These are phyloP conservation scores for Metschnikowia lochheadii DNA, from an alignment of 805 yeast species.

Conservation along the genomic window DNA sequence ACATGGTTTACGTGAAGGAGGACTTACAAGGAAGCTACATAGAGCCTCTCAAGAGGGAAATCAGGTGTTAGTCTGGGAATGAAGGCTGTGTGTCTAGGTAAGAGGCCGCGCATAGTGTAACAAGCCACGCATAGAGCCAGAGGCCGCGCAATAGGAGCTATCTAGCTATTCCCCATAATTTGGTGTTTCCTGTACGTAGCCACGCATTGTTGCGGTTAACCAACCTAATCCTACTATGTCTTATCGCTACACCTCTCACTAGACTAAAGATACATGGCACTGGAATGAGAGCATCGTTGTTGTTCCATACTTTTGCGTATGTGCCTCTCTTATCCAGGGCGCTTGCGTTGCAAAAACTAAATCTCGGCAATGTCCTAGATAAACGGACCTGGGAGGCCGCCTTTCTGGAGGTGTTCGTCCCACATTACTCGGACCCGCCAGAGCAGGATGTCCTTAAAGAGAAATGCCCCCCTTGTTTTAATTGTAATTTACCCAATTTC, in stretches of 20 bases:
- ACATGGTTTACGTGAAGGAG: slow-evolving; percentile 75
- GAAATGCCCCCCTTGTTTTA: slow-evolving; percentile 85
- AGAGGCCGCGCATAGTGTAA: too few species aligned
- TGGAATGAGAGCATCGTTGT: neutral
- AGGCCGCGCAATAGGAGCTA: neutral
- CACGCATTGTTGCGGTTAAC: slow-evolving; percentile 5
- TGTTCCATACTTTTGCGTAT: neutral
- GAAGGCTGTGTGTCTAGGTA: neutral
- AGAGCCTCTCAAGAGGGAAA: slow-evolving; percentile 59
- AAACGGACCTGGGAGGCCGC: slow-evolving; percentile 2
- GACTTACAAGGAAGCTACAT: slow-evolving; percentile 50
- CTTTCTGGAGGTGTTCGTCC: slow-evolving; percentile 6
- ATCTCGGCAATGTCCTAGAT: slow-evolving; percentile 4
- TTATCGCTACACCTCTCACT: neutral
- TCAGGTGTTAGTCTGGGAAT: slow-evolving; percentile 8
- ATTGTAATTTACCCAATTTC: slow-evolving; percentile 88
- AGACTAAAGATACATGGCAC: neutral
- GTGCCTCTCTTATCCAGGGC: neutral
- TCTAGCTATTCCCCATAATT: slow-evolving; percentile 1
- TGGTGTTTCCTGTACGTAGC: slow-evolving; percentile 1
- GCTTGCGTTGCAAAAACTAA: neutral
- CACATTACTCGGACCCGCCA: neutral
- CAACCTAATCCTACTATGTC: neutral
- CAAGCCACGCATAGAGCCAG: too few species aligned
- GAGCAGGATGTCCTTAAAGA: slow-evolving; percentile 3